These are phyloP conservation scores for Botryotinia globosa DNA, from an alignment of 2,329 filamentous ascomycete genomes.

Conservation along the genomic window DNA sequence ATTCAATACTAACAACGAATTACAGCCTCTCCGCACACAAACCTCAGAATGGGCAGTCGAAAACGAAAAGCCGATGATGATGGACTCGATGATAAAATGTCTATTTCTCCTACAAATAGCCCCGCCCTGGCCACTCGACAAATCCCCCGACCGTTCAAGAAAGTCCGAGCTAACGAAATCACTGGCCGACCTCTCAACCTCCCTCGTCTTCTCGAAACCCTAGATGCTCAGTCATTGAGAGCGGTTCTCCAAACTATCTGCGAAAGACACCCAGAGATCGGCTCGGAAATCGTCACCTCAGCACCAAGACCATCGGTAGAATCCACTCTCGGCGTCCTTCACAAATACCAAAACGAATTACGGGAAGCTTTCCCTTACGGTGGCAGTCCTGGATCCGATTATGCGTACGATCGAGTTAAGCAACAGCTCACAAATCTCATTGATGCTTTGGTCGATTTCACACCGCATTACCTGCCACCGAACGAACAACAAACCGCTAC, in stretches of 20 bases:
- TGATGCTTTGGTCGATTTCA: conserved; percentile 90
- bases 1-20: conserved; percentile 23
- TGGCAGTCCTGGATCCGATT: conserved; percentile 81
- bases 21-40: conserved; percentile 44
- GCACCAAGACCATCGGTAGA: conserved; percentile 84
- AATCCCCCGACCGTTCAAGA: conserved; percentile 65
- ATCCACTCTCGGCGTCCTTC: conserved; percentile 75
- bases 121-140: conserved; percentile 70
- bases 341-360: conserved; percentile 76
- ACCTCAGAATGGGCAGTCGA: conserved; percentile 50
- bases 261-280: conserved; percentile 82
- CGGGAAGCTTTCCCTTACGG: conserved; percentile 80
- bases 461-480: conserved; percentile 90
- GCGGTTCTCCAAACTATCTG: conserved; percentile 87
- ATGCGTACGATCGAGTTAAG: conserved; percentile 90
- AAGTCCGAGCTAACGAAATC: conserved; percentile 62
- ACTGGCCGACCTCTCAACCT: conserved; percentile 63
- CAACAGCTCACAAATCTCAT: conserved; percentile 76
- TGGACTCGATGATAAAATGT: conserved; percentile 79
- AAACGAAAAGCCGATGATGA: conserved; percentile 90
- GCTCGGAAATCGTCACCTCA: conserved; percentile 75
- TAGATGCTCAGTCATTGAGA: conserved; percentile 81
- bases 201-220: conserved; percentile 84
- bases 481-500: conserved; percentile 80
- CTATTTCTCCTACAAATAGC: conserved; percentile 79